Conservation (phyloP, 169 alveolate species). For the Cyclospora cayetanensis region DNA sequence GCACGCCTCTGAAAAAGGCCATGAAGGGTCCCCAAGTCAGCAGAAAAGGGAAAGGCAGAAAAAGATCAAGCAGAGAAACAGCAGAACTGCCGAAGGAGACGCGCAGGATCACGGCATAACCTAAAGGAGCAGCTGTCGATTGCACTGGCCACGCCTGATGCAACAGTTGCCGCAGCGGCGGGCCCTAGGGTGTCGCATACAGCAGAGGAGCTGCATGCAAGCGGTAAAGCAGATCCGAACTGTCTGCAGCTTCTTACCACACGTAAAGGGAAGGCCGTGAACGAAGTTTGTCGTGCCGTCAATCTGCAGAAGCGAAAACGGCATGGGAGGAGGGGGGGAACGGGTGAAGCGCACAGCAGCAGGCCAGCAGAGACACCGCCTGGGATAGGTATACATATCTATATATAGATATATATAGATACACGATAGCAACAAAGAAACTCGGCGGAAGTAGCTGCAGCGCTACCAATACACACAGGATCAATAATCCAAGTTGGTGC, state of each 20-base stretch:
- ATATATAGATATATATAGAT: too few species aligned
- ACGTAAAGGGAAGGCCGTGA: slow-evolving; percentile 1
- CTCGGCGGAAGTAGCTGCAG: neutral
- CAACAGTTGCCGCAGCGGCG: neutral
- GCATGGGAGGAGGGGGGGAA: neutral
- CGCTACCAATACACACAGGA: slow-evolving; percentile 1
- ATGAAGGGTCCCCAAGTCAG: too few species aligned
- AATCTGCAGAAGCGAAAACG: slow-evolving; percentile 13
- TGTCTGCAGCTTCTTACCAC: neutral
- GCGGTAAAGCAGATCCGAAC: too few species aligned
- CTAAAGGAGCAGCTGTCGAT: too few species aligned
- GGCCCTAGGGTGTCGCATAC: neutral
- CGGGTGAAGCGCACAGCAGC: neutral
- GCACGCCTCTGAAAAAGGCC: too few species aligned
- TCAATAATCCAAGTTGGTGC: slow-evolving; percentile 48
- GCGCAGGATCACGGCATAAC: too few species aligned
- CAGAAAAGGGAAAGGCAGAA: too few species aligned
- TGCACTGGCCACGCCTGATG: neutral
- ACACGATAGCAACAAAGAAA: neutral
- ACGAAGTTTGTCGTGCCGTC: slow-evolving; percentile 60
- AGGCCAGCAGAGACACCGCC: too few species aligned
- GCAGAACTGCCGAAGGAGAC: too few species aligned
- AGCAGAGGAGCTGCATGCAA: too few species aligned
- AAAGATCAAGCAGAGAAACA: too few species aligned
- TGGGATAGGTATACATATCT: too few species aligned